Conservation (phyloP, 177 flowering plant species). For the Vitis hybrid region DNA sequence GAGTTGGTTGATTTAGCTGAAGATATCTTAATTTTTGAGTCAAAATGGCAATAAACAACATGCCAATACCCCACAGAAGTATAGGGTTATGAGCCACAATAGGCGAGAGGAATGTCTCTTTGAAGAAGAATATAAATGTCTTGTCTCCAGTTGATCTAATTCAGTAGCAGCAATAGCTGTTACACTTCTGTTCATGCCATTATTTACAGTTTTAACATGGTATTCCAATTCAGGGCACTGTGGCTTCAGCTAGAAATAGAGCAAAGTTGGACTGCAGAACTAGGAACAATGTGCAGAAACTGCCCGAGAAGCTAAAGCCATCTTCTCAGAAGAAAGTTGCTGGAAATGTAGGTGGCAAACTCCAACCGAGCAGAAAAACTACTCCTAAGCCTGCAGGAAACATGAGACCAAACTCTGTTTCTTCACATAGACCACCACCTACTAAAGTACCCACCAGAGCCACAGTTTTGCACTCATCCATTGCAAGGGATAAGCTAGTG, state of each 20-base stretch:
- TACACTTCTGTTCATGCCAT: no score
- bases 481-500: background rate
- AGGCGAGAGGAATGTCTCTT: no score
- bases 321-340: background rate
- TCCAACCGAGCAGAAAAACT: background rate
- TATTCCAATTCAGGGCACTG: constrained; percentile 5
- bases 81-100: no score
- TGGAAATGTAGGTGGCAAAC: no score
- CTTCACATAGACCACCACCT: constrained; percentile 5
- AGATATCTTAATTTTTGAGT: no score
- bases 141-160: no score
- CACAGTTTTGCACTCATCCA: constrained; percentile 1
- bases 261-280: constrained; percentile 8
- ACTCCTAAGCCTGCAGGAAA: constrained; percentile 1
- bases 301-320: constrained; percentile 5
- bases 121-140: no score
- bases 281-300: constrained; percentile 8
- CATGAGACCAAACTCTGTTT: constrained; percentile 6
- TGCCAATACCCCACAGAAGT: no score
- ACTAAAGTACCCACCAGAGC: constrained; percentile 8
- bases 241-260: constrained; percentile 8
- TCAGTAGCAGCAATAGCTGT: no score
- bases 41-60: no score
- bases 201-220: background rate
- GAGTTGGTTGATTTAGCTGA: no score